phyloP scores from a whole-genome alignment of 495 filamentous ascomycete genomes.

The Apiosordaria backusii region DNA sequence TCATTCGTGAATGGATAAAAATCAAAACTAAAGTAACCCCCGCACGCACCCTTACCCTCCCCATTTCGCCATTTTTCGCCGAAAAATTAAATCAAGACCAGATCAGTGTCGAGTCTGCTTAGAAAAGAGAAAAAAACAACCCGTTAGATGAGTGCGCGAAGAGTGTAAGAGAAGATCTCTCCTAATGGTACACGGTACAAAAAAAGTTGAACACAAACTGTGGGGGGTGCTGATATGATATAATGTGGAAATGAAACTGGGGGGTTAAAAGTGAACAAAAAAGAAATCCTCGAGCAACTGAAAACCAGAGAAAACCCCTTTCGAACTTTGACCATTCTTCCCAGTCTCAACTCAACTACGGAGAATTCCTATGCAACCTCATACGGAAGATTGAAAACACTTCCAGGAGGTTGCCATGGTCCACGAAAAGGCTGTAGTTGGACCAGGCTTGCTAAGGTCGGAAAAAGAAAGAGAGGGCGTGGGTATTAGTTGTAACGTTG shows the following conservation, averaged over 20 bases:
- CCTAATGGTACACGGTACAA: background rate
- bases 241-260: slow-evolving; percentile 1
- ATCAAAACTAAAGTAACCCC: too few species aligned
- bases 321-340: too few species aligned
- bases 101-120: too few species aligned
- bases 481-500: background rate
- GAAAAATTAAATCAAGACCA: too few species aligned
- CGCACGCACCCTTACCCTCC: too few species aligned
- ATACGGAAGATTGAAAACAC: too few species aligned
- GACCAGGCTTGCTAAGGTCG: too few species aligned
- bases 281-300: background rate
- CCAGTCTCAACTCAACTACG: too few species aligned
- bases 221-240: background rate
- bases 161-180: background rate
- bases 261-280: background rate
- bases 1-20: too few species aligned
- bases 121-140: background rate
- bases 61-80: too few species aligned
- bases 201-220: background rate
- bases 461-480: background rate
- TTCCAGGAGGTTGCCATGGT: too few species aligned
- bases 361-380: too few species aligned
- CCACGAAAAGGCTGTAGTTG: background rate
- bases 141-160: background rate
- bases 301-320: background rate